Evolutionary conservation across 2,329 filamentous ascomycete species (phyloP).

Genomic region (Aspergillus latus): DNA sequence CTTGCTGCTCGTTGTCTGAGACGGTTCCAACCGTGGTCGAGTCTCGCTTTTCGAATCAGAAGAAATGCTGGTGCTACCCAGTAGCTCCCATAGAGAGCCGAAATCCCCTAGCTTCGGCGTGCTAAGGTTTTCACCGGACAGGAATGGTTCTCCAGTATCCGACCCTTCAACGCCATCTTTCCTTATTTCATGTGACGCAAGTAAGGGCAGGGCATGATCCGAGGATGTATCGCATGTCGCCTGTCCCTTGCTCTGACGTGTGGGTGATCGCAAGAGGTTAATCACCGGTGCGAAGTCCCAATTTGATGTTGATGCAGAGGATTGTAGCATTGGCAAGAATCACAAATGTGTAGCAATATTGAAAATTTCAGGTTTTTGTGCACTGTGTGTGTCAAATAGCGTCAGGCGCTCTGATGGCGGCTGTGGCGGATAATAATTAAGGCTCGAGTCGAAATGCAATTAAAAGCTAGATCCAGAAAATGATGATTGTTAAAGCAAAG

Average conservation of each 20-base stretch:
- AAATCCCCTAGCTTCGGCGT: slow-evolving; percentile 45
- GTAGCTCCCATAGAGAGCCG: slow-evolving; percentile 41
- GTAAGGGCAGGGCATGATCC: slow-evolving; percentile 12
- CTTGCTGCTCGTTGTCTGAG: background rate
- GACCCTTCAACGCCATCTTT: slow-evolving; percentile 12
- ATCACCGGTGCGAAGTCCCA: slow-evolving; percentile 51
- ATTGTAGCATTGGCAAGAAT: slow-evolving; percentile 32
- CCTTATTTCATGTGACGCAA: slow-evolving; percentile 6
- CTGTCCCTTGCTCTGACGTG: slow-evolving; percentile 16
- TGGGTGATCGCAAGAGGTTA: slow-evolving; percentile 42
- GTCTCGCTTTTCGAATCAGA: slow-evolving; percentile 4
- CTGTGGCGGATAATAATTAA: background rate
- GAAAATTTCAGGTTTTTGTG: background rate
- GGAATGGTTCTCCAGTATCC: background rate
- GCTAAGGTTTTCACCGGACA: background rate
- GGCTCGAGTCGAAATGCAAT: background rate
- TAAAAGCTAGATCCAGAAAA: slow-evolving; percentile 2
- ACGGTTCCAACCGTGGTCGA: background rate
- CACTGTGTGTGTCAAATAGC: background rate
- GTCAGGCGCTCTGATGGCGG: background rate
- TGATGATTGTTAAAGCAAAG: background rate
- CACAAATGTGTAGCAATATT: background rate
- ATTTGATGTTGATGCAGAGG: slow-evolving; percentile 28
- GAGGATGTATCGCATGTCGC: slow-evolving; percentile 13
- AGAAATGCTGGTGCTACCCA: slow-evolving; percentile 25